A percentile compares a stretch with the other conserved stretches of the same genome.
phyloP scores from a whole-genome alignment of 2,329 filamentous ascomycete genomes.

The Daldinia eschscholtzii region DNA sequence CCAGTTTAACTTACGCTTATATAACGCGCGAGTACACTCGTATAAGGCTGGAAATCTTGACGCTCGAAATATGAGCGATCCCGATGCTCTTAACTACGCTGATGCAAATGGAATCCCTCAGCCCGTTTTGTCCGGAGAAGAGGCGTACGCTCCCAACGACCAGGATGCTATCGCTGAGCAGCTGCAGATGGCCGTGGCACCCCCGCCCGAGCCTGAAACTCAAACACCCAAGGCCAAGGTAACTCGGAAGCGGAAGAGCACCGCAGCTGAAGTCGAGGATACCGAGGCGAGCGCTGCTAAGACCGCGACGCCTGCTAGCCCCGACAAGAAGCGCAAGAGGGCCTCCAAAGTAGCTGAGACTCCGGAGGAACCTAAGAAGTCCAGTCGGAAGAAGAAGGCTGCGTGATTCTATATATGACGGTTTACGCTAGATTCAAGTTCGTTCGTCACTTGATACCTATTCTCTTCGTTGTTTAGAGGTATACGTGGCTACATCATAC shows the following conservation, averaged over 20 bases:
- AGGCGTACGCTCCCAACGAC: constrained; percentile 61
- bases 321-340: constrained; percentile 74
- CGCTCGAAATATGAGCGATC: constrained; percentile 72
- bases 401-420: constrained; percentile 50
- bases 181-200: constrained; percentile 61
- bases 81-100: constrained; percentile 71
- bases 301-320: constrained; percentile 63
- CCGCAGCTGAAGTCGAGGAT: constrained; percentile 61
- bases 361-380: constrained; percentile 71
- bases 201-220: constrained; percentile 55
- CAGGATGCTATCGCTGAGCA: constrained; percentile 71
- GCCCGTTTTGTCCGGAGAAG: constrained; percentile 62
- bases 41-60: constrained; percentile 71
- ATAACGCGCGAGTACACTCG: constrained; percentile 74
- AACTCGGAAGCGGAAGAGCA: constrained; percentile 69
- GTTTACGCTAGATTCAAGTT: constrained; percentile 31
- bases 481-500: not conserved
- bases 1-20: constrained; percentile 75
- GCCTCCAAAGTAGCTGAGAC: constrained; percentile 67
- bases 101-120: constrained; percentile 68
- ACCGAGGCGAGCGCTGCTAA: constrained; percentile 56
- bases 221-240: constrained; percentile 70
- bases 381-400: constrained; percentile 68
- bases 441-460: not conserved
- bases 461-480: constrained; percentile 1